phyloP scores from a whole-genome alignment of 371 early-diverging fungal species.

The Rhizopus stolonifer region DNA sequence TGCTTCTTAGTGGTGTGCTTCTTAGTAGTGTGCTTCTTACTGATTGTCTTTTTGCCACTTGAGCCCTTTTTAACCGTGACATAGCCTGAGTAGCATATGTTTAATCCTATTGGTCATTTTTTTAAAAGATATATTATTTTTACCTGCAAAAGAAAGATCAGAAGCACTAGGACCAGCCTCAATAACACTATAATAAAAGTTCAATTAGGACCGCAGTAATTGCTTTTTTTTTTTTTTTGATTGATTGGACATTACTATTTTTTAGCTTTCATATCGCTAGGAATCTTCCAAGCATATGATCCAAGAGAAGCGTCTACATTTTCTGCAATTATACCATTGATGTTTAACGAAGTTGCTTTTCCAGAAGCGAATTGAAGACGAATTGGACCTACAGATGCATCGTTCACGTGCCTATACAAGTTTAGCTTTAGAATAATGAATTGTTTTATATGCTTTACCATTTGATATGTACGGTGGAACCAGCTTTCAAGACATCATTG shows the following conservation, averaged over 20 bases:
- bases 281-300: constrained; percentile 41
- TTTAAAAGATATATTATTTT: neutral
- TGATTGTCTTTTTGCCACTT: neutral
- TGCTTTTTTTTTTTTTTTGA: neutral
- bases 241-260: constrained; percentile 25
- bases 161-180: constrained; percentile 39
- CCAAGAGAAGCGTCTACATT: constrained; percentile 31
- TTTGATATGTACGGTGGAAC: constrained; percentile 40
- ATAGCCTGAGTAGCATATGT: neutral
- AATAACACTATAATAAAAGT: constrained; percentile 29
- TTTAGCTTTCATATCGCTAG: constrained; percentile 28
- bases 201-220: neutral
- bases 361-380: constrained; percentile 45
- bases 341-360: constrained; percentile 30
- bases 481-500: constrained; percentile 28
- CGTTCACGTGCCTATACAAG: constrained; percentile 19
- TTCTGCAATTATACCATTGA: constrained; percentile 39
- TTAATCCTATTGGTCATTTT: neutral
- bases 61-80: constrained; percentile 4
- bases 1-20: neutral
- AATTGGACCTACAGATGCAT: constrained; percentile 12
- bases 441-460: constrained; percentile 23
- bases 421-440: neutral
- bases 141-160: constrained; percentile 49
- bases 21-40: neutral